Evolutionary conservation across 169 alveolate species (phyloP).

Genomic region (Plasmodium falciparum): DNA sequence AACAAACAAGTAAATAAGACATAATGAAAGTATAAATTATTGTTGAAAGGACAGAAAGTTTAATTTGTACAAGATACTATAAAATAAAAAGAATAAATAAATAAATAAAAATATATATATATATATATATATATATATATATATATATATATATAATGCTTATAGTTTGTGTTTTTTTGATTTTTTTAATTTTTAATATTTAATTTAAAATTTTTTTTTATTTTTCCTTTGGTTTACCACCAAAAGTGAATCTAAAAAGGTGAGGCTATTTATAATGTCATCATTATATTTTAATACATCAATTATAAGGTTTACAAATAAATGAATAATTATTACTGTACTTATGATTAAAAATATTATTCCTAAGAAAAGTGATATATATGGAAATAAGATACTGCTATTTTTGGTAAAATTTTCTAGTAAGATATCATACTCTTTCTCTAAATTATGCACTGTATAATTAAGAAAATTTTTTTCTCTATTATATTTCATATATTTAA

Average conservation of each 20-base stretch:
- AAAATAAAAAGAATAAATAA: neutral
- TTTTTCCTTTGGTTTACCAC: conserved; percentile 9
- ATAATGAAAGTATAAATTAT: conserved; percentile 5
- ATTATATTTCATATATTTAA: conserved; percentile 15
- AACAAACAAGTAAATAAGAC: conserved; percentile 36
- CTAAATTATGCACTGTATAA: conserved; percentile 47
- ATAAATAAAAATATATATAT: neutral
- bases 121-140: neutral
- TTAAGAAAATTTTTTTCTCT: conserved; percentile 29
- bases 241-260: conserved; percentile 15
- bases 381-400: neutral
- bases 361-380: conserved; percentile 7
- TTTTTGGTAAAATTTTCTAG: conserved; percentile 10
- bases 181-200: too few species aligned
- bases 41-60: neutral
- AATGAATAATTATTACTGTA: conserved; percentile 14
- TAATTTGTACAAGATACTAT: conserved; percentile 5
- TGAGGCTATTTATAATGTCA: neutral
- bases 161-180: too few species aligned
- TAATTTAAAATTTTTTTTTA: too few species aligned
- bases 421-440: conserved; percentile 18
- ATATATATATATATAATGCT: neutral
- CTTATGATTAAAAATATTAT: conserved; percentile 11
- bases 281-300: neutral
- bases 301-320: conserved; percentile 3